Evolutionary conservation across 495 filamentous ascomycete genomes (phyloP).

Genomic region (Acidiella bohemica): DNA sequence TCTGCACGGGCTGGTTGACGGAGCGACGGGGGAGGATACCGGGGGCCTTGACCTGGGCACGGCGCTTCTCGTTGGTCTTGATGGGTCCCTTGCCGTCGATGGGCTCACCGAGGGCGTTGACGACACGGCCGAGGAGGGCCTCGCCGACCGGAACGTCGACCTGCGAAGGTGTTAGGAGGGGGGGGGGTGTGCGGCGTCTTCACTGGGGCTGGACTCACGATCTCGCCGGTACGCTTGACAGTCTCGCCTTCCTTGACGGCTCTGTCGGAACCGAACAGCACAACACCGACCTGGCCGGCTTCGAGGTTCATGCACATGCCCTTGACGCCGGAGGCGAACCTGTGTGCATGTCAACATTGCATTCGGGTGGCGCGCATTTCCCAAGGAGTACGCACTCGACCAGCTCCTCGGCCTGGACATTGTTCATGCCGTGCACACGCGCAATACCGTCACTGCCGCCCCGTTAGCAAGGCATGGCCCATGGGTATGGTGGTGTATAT

Average conservation of each 20-base stretch:
- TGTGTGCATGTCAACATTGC: conserved; percentile 32
- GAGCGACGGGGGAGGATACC: conserved; percentile 94
- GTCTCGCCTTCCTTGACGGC: conserved; percentile 98
- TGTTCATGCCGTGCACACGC: conserved; percentile 98
- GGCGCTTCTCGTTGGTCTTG: conserved; percentile 79
- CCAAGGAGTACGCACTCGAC: conserved; percentile 68
- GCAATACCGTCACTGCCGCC: conserved; percentile 99
- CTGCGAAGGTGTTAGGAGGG: conserved; percentile 35
- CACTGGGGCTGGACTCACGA: conserved; percentile 49
- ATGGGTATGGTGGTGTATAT: conserved; percentile 12
- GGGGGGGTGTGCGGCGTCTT: background rate
- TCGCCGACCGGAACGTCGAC: conserved; percentile 93
- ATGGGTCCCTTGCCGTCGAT: conserved; percentile 98
- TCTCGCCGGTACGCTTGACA: conserved; percentile 98
- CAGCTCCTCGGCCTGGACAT: conserved; percentile 99
- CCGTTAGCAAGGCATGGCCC: too few relatives aligned
- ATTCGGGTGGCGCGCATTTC: background rate
- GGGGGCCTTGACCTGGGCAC: conserved; percentile 97
- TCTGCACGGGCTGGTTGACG: conserved; percentile 98
- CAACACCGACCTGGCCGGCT: conserved; percentile 99
- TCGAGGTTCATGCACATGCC: conserved; percentile 99
- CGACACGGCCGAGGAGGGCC: conserved; percentile 91
- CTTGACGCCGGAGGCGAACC: conserved; percentile 99
- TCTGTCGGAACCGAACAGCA: conserved; percentile 99
- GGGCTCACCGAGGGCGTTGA: conserved; percentile 96